Base-by-base conservation (phyloP, 495 filamentous ascomycete genomes). In the Aspergillus diversus region DNA sequence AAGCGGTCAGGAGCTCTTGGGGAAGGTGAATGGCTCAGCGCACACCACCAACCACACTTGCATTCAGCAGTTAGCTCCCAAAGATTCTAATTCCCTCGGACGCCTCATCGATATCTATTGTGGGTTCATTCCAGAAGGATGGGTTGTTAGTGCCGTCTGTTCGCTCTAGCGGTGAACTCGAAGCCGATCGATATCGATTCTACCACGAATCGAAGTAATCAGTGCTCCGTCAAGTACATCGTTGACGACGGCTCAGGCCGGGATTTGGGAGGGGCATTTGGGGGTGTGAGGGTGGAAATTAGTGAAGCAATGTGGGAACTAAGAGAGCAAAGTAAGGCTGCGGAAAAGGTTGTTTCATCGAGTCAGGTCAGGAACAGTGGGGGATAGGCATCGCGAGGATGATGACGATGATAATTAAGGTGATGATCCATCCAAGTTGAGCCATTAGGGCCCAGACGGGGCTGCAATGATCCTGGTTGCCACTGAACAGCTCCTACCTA, bases 1-100 rank as follows among this genome's bases (percentile, higher is more conserved):
- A 64, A 64, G 67, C 67, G 67, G 67, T 69, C 67, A 69, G 55
- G 54, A 66, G 35, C 47, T 59, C 15, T 34, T 50, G 27, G 33
- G 32, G 21, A 50, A 63, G 46, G 57, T 51, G 53, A 57, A 57
- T 57, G 60, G 60, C 43, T 57, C 42, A 52, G 57, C 42, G 35
- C 55, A 57, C 55, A 49, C 15, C 55, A 65, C 17, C 57, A 53
- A 43, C 60, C 54, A 56, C 2, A 63, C 15, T 27, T n/a, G 34
- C 31, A 43, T 32, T 33, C 8, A 16, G 3, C 8, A 52, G n/a
- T 48, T 55, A 56, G 59, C 27, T 21, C 39, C 39, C 50, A 37
- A 42, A 51, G 33, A 48, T 63, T 63, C 53, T 43, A 63, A 35
- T 49, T 46, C 33, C 27, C 39, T 52, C 37, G 39, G 48, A 21